phyloP scores from a whole-genome alignment of 345 rosid genomes.

The Viola odorata region DNA sequence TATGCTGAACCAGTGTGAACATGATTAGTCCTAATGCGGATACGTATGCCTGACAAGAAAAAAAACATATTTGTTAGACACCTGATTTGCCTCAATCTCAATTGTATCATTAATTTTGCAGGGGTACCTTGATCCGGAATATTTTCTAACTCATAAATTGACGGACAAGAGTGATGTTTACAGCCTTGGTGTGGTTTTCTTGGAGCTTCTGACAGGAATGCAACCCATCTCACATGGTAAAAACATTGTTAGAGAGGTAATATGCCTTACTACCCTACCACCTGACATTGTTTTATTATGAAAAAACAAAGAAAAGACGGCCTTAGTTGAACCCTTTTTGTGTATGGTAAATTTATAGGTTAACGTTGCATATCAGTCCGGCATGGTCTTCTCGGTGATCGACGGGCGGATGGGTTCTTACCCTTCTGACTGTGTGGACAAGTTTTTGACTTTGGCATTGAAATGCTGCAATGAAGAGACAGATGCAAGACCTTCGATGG shows the following conservation, averaged over 20 bases:
- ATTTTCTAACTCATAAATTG: conserved; percentile 84
- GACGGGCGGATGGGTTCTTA: conserved; percentile 93
- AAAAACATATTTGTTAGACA: too few species aligned
- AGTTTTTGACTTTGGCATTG: conserved; percentile 62
- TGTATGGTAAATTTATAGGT: conserved; percentile 34
- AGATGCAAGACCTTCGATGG: conserved; percentile 81
- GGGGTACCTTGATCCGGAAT: conserved; percentile 98
- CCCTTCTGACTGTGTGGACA: conserved; percentile 77
- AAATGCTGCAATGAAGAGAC: conserved; percentile 74
- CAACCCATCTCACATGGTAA: conserved; percentile 90
- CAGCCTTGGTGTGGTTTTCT: conserved; percentile 87
- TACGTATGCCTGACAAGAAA: background rate
- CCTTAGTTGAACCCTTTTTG: background rate
- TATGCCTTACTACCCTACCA: background rate
- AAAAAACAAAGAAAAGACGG: background rate
- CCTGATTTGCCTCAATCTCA: too few species aligned
- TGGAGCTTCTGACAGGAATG: conserved; percentile 93
- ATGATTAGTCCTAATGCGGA: too few species aligned
- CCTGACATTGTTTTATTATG: background rate
- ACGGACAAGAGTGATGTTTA: conserved; percentile 98
- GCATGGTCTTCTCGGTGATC: conserved; percentile 64
- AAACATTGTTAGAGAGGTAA: conserved; percentile 94
- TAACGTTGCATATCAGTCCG: conserved; percentile 59
- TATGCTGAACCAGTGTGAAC: too few species aligned
- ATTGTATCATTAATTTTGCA: conserved; percentile 24